phyloP scores from a whole-genome alignment of 176 grass and related monocot species.

The Avena sativa region DNA sequence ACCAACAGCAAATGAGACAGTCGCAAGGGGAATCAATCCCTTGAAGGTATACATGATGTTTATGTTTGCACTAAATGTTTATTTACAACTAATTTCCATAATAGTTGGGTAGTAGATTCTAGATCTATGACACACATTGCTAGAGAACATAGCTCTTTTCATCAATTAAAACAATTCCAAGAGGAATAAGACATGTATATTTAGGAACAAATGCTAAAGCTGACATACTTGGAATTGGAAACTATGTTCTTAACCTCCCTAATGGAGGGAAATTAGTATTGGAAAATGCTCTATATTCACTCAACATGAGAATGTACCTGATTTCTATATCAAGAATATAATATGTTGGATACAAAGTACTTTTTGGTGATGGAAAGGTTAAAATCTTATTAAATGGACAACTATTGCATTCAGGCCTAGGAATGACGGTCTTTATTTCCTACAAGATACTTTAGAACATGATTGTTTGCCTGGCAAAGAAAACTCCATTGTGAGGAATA shows the following conservation, averaged over 20 bases:
- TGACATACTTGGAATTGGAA: neutral
- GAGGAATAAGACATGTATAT: neutral
- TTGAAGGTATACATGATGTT: neutral
- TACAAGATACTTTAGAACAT: neutral
- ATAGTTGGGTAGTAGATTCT: conserved; percentile 17
- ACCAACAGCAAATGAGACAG: neutral
- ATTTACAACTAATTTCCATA: neutral
- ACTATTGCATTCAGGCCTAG: neutral
- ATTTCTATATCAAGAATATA: neutral
- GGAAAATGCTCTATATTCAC: neutral
- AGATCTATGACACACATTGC: conserved; percentile 13
- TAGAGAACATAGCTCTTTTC: neutral
- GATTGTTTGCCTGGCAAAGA: neutral
- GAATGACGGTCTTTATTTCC: neutral
- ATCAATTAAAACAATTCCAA: neutral
- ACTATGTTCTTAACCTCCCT: neutral
- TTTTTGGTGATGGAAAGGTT: neutral
- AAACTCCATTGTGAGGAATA: neutral
- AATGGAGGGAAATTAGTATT: neutral
- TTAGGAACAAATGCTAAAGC: neutral
- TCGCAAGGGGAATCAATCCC: too few species aligned
- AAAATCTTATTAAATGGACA: neutral
- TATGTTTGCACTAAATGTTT: neutral
- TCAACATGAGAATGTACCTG: neutral
- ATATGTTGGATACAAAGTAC: neutral